These are phyloP conservation scores for Cladosporium colombiae DNA, from an alignment of 2,329 filamentous ascomycete genomes.

Conservation along the genomic window DNA sequence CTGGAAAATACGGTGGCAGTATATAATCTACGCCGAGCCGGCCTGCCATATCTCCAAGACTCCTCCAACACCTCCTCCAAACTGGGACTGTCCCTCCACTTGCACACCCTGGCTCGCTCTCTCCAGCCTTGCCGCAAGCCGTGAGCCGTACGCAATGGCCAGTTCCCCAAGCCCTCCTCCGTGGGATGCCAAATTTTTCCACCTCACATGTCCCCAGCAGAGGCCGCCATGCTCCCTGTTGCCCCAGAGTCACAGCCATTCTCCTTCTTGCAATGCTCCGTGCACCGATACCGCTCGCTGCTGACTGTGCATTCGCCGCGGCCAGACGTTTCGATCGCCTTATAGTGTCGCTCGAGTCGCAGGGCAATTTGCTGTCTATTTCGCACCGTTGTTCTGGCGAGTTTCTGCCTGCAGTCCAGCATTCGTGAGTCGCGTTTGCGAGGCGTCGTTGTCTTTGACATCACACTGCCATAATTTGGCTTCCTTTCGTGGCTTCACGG, in stretches of 20 bases:
- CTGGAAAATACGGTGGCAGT: not conserved
- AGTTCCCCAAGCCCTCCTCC: conserved; percentile 6
- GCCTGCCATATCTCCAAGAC: not conserved
- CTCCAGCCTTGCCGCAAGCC: conserved; percentile 9
- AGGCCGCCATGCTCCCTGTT: conserved; percentile 13
- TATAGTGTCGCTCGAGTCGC: not conserved
- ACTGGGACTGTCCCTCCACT: conserved; percentile 6
- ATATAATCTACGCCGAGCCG: not conserved
- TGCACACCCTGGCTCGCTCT: conserved; percentile 11
- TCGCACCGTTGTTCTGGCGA: not conserved
- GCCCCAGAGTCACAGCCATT: conserved; percentile 1
- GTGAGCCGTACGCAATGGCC: conserved; percentile 4
- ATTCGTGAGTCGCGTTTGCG: not conserved
- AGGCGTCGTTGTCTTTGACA: not conserved
- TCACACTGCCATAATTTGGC: not conserved
- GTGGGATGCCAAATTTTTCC: conserved; percentile 12
- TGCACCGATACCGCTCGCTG: conserved; percentile 13
- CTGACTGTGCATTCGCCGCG: not conserved
- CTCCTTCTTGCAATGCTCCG: not conserved
- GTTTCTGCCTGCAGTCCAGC: not conserved
- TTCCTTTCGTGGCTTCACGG: not conserved
- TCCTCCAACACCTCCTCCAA: conserved; percentile 7
- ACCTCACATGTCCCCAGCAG: conserved; percentile 18
- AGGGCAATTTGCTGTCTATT: not conserved
- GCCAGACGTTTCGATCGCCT: conserved; percentile 13